phyloP scores from a whole-genome alignment of 768 basidiomycete species.

The Lentinula detonsa region DNA sequence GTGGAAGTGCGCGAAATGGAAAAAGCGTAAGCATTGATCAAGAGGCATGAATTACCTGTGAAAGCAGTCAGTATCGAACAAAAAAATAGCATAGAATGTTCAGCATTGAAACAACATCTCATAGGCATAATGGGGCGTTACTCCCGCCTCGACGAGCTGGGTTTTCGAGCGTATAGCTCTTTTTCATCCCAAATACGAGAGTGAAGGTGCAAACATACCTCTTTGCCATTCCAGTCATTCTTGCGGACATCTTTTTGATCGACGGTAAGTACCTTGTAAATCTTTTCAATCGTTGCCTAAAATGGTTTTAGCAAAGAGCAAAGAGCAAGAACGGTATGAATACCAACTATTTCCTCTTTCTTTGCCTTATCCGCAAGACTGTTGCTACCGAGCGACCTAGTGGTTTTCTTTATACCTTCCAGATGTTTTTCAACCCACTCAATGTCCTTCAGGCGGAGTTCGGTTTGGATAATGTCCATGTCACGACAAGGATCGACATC shows the following conservation, averaged over 20 bases:
- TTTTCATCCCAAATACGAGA: slow-evolving; percentile 47
- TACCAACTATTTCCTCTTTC: slow-evolving; percentile 89
- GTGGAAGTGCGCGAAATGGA: not conserved
- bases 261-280: slow-evolving; percentile 69
- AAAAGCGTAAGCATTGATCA: not conserved
- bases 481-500: slow-evolving; percentile 94
- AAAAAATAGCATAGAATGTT: slow-evolving; percentile 12
- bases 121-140: slow-evolving; percentile 66
- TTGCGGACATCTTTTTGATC: slow-evolving; percentile 91
- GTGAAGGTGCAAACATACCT: slow-evolving; percentile 43
- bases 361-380: slow-evolving; percentile 90
- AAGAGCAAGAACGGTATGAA: not conserved
- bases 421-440: slow-evolving; percentile 96
- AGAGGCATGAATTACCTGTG: slow-evolving; percentile 9
- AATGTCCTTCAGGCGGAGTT: slow-evolving; percentile 93
- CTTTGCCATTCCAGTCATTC: slow-evolving; percentile 92
- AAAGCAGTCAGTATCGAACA: slow-evolving; percentile 13
- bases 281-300: slow-evolving; percentile 82
- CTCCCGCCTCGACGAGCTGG: slow-evolving; percentile 87
- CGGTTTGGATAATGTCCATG: slow-evolving; percentile 96
- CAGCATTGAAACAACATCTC: slow-evolving; percentile 45
- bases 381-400: slow-evolving; percentile 63
- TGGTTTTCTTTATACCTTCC: slow-evolving; percentile 69
- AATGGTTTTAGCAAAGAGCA: not conserved
- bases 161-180: slow-evolving; percentile 75